Evolutionary conservation across 352 stramenopile genomes (phyloP), one percentile per base, ranked within the genome.

Genomic region (Phytophthora uliginosa): DNA sequence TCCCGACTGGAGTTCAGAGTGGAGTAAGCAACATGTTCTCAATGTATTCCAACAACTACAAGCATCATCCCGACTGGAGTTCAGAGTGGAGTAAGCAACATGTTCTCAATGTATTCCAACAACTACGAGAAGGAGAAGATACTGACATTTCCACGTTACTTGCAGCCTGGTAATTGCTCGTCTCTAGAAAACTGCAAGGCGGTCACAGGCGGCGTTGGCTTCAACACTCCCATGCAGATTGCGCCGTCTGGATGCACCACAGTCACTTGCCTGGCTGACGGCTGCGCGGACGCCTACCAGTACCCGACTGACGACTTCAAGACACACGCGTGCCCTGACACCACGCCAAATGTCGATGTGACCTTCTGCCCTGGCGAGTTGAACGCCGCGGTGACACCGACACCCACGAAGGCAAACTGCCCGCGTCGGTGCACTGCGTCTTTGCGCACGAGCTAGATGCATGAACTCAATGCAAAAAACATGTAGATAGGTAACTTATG

Each of bases 141-240:
- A 45, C 38, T 45, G n/a, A 45, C 13, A 8, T 7, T 8, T 9
- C 34, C 15, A 45, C 38, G 17, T 45, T 66, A 24, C 64, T 22
- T 54, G 10, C 7, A 82, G 73, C 79, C 82, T 26, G 76, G 57
- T 31, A 77, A 82, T 20, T 90, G 82, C 48, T 58, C 54, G 22
- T 85, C 77, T 17, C 57, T 87, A 2, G 68, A 69, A 5, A 54
- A 74, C 10, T 88, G 81, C 69, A 86, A 84, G 63, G 31, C 62
- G 22, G 1, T 81, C 34, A 87, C 82, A 2, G 75, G 77, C 17
- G 77, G 76, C 12, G 70, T 72, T 1, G 82, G 79, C 7, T 89
- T 81, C 69, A 89, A 89, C 48, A 76, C 78, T 18, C 77, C 82
- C 15, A 85, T 89, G 26, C 78, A 84, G 54, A 84, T 88, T 59